Base-by-base conservation (phyloP, 2,329 filamentous ascomycete species). In the Colletotrichum acutatum region DNA sequence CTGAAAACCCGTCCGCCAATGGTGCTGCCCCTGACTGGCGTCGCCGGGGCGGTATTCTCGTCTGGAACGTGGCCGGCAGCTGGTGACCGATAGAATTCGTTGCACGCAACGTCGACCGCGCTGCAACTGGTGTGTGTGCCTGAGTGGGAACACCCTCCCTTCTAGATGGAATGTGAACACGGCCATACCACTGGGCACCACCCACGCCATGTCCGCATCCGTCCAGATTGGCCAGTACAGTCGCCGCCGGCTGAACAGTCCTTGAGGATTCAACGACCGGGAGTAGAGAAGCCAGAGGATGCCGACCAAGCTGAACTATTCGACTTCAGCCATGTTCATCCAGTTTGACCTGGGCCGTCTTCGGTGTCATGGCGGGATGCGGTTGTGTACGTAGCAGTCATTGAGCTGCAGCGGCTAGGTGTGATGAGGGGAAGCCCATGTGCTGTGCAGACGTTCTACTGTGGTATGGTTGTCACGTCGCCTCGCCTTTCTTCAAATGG, bases 31-130 rank as follows among this genome's bases (percentile, higher is more conserved):
- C 53, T 59, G 66, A 28, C 70, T 73, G 66, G 70, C 60, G 60
- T 71, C 63, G 58, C 26, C 26, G n/a, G 37, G 61, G 24, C 34
- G 53, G 26, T 26, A 22, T 46, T 53, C 42, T 46, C 56, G 66
- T 56, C 32, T 46, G 54, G 37, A 59, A 56, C 54, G 60, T 66
- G 60, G 71, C 56, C 28, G 49, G 60, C 60, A 54, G 71, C 56
- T 28, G 49, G 61, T 65, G 71, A 42, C 61, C 56, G 69, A 58
- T 68, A 26, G 52, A 65, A 68, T 71, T 71, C 26, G 49, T 71
- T 37, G 28, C 37, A 37, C 57, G 66, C 61, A 71, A 70, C 66
- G 60, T 72, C 49, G 56, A 70, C 56, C 37, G 37, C 19, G 22
- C 30, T 54, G 37, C 49, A 49, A 52, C 60, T 56, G 61, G 61